phyloP scores from a whole-genome alignment of 1,284 basidiomycete species.

The Fomes fomentarius region DNA sequence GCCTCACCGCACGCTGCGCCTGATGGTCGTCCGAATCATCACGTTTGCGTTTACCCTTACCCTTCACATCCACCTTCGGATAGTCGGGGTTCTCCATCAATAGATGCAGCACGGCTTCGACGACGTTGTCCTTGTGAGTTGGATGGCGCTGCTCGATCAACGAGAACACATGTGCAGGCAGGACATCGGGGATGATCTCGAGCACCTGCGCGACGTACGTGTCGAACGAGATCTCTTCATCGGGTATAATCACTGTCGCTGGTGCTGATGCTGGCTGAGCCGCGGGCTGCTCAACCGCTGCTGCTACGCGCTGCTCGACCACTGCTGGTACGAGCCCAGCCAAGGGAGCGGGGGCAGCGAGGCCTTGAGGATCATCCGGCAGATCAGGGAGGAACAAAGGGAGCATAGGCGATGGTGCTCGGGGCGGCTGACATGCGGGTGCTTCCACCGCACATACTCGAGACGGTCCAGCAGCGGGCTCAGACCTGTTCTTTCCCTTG shows the following conservation, averaged over 20 bases:
- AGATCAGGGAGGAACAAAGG: conserved; percentile 16
- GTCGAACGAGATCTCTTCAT: conserved; percentile 14
- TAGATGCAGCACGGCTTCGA: conserved; percentile 55
- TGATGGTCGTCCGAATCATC: conserved; percentile 23
- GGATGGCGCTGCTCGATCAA: conserved; percentile 47
- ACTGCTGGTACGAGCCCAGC: too few relatives aligned
- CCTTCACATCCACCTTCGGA: conserved; percentile 55
- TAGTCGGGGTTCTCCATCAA: conserved; percentile 67
- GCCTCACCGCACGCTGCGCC: conserved; percentile 31
- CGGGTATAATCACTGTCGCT: neutral
- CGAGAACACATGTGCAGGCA: conserved; percentile 49
- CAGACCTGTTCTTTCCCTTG: neutral
- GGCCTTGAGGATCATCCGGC: neutral
- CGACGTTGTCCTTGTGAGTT: conserved; percentile 38
- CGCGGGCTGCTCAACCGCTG: too few relatives aligned
- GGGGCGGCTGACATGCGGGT: neutral
- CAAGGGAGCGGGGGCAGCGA: neutral
- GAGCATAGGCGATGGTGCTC: neutral
- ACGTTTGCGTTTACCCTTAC: conserved; percentile 54
- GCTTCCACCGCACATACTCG: neutral
- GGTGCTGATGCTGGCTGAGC: neutral
- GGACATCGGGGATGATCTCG: conserved; percentile 71
- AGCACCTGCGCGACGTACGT: conserved; percentile 51
- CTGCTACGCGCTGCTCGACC: too few relatives aligned
- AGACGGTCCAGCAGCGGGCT: conserved; percentile 10